Evolutionary conservation across 2,329 filamentous ascomycete genomes (phyloP), one percentile per base, ranked within the genome.

Genomic region (Fusarium sp.): DNA sequence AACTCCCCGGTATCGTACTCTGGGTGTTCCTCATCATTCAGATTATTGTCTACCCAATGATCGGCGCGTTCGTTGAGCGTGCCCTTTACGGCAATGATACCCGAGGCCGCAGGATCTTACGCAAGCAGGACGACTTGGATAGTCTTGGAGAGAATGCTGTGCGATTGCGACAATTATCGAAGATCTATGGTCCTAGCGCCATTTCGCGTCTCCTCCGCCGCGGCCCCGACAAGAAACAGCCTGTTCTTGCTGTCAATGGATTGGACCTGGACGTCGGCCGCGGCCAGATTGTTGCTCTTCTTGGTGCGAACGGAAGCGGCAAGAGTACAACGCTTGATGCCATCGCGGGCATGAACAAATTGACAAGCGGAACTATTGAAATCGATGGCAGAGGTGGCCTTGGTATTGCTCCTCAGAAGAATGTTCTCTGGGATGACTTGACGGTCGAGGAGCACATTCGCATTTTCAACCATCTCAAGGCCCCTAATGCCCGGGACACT

Each of bases 291-390:
- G 87, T 97, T 76, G 93, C 95, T 2, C 84, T 98, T 0, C 86
- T 98, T 0, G 95, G 95, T 39, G 94, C 94, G 7, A 98, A 98
- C 77, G 95, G 95, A 16, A 94, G 91, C 73, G 95, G 95, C 37
- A 98, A 98, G 79, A 94, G 91, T 57, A 97, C 95, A 0, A 97
- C 94, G 0, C 86, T 98, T 5, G 94, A 97, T 76, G 92, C 92
- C 7, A 95, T 98, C 69, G 92, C 94, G 11, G 95, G 95, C 4
- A 87, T 95, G 53, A 94, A 91, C 73, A 92, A 89, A 46, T 86
- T 95, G 23, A 94, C 93, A 0, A 89, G 87, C 62, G 95, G 95
- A 3, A 86, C 86, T 4, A 96, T 98, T 70, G 89, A 88, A 27
- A 91, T 97, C 47, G 91, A 95, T 70, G 91, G 91, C 1, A 91